These are phyloP conservation scores for Paecilomyces formosus DNA, from an alignment of 2,329 filamentous ascomycete species.

Conservation along the genomic window DNA sequence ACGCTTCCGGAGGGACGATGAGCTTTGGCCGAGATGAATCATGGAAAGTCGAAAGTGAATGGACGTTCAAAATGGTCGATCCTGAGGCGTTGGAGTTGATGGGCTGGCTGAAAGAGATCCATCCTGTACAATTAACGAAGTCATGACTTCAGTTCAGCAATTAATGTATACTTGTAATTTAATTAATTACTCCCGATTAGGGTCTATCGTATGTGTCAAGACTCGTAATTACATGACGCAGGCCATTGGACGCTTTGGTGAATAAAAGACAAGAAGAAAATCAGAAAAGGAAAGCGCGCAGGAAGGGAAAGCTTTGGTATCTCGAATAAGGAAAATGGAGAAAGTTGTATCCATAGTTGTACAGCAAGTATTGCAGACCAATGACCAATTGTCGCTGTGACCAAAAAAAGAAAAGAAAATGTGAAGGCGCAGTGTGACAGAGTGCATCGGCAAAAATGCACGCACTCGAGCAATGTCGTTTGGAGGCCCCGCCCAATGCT, in stretches of 20 bases:
- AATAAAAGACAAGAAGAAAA: background rate
- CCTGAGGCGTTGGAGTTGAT: conserved; percentile 22
- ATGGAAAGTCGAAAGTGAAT: conserved; percentile 29
- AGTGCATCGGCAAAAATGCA: background rate
- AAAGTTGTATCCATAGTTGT: background rate
- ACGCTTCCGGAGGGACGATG: conserved; percentile 7
- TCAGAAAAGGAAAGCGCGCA: background rate
- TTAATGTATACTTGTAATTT: conserved; percentile 1
- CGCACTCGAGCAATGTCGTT: background rate
- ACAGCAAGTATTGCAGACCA: background rate
- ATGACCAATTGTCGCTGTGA: background rate
- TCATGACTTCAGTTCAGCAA: background rate
- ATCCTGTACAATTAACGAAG: background rate
- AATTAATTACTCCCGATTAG: conserved; percentile 5
- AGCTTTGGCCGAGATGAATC: conserved; percentile 1
- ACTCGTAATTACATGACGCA: background rate
- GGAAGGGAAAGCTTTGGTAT: background rate
- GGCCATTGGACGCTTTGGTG: background rate
- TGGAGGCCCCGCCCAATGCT: background rate
- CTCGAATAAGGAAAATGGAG: background rate
- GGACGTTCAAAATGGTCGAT: conserved; percentile 34
- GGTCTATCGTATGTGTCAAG: conserved; percentile 19
- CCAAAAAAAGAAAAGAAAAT: background rate
- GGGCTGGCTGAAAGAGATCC: conserved; percentile 16
- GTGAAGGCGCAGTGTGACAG: background rate